Base-by-base conservation (phyloP, 306 rosid genomes). In the Elaeagnus macrophylla region DNA sequence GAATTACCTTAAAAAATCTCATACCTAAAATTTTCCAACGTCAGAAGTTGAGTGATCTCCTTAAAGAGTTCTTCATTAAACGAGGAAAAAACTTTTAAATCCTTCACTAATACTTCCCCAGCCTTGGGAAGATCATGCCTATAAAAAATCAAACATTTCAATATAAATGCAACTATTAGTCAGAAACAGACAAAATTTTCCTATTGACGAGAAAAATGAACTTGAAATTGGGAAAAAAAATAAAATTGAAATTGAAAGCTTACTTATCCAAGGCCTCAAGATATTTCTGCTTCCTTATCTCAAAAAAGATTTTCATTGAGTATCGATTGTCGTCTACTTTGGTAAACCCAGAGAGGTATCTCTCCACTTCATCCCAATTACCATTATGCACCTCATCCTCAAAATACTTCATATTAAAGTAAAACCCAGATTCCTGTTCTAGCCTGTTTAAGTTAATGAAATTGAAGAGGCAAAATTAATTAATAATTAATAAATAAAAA, bases 291-390 rank as follows among this genome's bases (percentile, higher is more conserved):
- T 91, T 91, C 70, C 97, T 80, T 81, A 91, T 91, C 85, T 91
- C 96, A 19, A 91, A 91, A 75, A 91, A 91, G 39, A 91, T 91
- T 86, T 91, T 91, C 97, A 91, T 91, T 44, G 97, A 91, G 59
- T 86, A 91, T 19, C 97, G 86, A 67, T 91, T 91, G 57, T 91
- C 97, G 61, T 91, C 97, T 47, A 91, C 97, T 74, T 91, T 91
- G 1, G 97, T 91, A 77, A 91, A 91, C 61, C 97, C 97, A 52
- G 97, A 86, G 35, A 91, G 88, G 81, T 91, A 91, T 65, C 58
- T 91, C 62, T 91, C 97, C 56, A 91, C 97, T 71, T 91, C 97
- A 54, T 91, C 97, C 97, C 97, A 91, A 72, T 91, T 91, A 54
- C 97, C 97, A 75, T 69, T 80, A 46, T 91, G 97, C 66, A 91